Conservation (phyloP, 805 yeast genomes). For the Candida ficus region DNA sequence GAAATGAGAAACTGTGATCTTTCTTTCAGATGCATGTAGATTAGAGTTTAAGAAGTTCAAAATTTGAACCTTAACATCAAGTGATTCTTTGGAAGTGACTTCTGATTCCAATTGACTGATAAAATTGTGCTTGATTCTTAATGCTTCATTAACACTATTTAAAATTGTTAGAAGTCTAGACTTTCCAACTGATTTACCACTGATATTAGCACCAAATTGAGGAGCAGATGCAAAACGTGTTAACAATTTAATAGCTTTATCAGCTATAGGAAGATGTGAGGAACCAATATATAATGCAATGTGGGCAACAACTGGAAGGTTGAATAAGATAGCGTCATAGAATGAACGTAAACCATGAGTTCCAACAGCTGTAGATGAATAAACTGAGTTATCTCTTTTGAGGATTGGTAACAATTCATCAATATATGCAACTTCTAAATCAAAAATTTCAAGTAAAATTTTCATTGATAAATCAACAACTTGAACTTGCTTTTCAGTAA, state of each 20-base stretch:
- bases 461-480: slow-evolving; percentile 37
- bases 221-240: slow-evolving; percentile 42
- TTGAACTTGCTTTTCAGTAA: slow-evolving; percentile 28
- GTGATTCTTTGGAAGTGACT: slow-evolving; percentile 32
- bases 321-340: slow-evolving; percentile 65
- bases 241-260: slow-evolving; percentile 48
- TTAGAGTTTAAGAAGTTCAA: slow-evolving; percentile 52
- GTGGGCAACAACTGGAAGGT: slow-evolving; percentile 68
- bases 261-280: slow-evolving; percentile 44
- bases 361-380: slow-evolving; percentile 35
- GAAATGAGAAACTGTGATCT: slow-evolving; percentile 62
- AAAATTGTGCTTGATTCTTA: slow-evolving; percentile 66
- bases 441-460: slow-evolving; percentile 41
- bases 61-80: slow-evolving; percentile 50
- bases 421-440: slow-evolving; percentile 55
- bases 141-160: slow-evolving; percentile 74
- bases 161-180: slow-evolving; percentile 66
- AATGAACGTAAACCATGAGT: slow-evolving; percentile 60
- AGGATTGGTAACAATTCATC: slow-evolving; percentile 47
- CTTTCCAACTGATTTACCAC: slow-evolving; percentile 36
- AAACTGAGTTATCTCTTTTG: slow-evolving; percentile 32
- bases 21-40: slow-evolving; percentile 36
- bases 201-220: slow-evolving; percentile 35
- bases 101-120: slow-evolving; percentile 58
- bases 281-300: slow-evolving; percentile 71